These are phyloP conservation scores for Fusarium musae DNA, from an alignment of 2,329 filamentous ascomycete species.

Conservation along the genomic window DNA sequence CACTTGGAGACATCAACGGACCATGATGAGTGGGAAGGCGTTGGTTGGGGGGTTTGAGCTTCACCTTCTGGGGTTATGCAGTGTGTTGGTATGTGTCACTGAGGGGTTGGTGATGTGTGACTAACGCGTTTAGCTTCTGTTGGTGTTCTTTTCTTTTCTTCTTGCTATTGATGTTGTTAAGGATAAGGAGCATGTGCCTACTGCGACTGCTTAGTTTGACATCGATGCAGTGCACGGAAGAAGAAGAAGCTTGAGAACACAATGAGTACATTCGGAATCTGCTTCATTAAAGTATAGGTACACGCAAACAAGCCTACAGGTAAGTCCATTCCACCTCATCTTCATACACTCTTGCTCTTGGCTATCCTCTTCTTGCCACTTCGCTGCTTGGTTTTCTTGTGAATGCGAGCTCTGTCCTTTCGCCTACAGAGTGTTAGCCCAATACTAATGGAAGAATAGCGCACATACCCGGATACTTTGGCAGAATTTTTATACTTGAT, in stretches of 20 bases:
- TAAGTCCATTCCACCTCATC: background rate
- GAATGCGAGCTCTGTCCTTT: background rate
- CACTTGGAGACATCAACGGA: constrained; percentile 47
- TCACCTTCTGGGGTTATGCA: constrained; percentile 35
- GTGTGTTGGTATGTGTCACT: constrained; percentile 27
- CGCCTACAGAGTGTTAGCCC: background rate
- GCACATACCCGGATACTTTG: background rate
- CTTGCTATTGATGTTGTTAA: constrained; percentile 38
- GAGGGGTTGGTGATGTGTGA: background rate
- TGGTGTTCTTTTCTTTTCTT: constrained; percentile 41
- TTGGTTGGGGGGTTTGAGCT: constrained; percentile 48
- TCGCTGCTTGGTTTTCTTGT: background rate
- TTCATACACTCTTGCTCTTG: background rate
- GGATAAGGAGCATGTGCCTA: background rate
- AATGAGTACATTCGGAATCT: background rate
- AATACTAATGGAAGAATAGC: background rate
- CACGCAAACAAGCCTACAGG: background rate
- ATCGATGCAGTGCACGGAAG: background rate
- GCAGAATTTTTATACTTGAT: background rate
- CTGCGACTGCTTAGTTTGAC: background rate
- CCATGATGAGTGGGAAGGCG: constrained; percentile 46
- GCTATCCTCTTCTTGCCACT: background rate
- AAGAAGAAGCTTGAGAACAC: background rate
- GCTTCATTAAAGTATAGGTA: background rate
- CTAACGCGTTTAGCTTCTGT: constrained; percentile 33